These are phyloP conservation scores for Psophocarpus tetragonolobus DNA, from an alignment of 306 rosid genomes.

Conservation along the genomic window DNA sequence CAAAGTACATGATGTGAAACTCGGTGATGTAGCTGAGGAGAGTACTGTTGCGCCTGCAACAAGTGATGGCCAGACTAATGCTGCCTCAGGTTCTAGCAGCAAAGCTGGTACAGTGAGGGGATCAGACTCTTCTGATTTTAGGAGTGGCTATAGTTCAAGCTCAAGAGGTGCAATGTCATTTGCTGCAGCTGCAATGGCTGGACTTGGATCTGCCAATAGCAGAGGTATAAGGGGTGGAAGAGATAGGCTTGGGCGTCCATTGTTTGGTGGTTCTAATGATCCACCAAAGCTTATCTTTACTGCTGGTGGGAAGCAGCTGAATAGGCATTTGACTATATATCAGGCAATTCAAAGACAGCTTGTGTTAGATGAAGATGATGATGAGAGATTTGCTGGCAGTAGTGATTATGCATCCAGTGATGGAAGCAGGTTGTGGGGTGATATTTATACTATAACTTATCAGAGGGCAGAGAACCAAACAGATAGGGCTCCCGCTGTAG, in stretches of 20 bases:
- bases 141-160: conserved; percentile 70
- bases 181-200: conserved; percentile 99
- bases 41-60: conserved; percentile 59
- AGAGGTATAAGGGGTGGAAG: conserved; percentile 89
- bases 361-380: conserved; percentile 95
- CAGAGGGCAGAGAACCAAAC: conserved; percentile 82
- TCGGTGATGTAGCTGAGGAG: conserved; percentile 88
- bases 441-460: conserved; percentile 82
- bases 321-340: conserved; percentile 89
- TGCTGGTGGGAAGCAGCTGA: conserved; percentile 92
- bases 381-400: conserved; percentile 81
- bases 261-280: conserved; percentile 69
- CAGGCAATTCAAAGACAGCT: conserved; percentile 97
- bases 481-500: conserved; percentile 69
- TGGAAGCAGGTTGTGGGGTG: conserved; percentile 98
- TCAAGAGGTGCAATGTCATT: conserved; percentile 96
- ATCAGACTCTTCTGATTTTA: conserved; percentile 69
- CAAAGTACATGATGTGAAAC: conserved; percentile 93
- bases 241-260: conserved; percentile 81
- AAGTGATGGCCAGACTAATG: conserved; percentile 70
- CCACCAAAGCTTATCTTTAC: conserved; percentile 81
- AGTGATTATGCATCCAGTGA: conserved; percentile 76
- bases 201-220: conserved; percentile 83
- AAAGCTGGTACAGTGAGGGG: conserved; percentile 74
- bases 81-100: conserved; percentile 92